Conservation (phyloP, 306 rosid species). For the Alnus glutinosa region DNA sequence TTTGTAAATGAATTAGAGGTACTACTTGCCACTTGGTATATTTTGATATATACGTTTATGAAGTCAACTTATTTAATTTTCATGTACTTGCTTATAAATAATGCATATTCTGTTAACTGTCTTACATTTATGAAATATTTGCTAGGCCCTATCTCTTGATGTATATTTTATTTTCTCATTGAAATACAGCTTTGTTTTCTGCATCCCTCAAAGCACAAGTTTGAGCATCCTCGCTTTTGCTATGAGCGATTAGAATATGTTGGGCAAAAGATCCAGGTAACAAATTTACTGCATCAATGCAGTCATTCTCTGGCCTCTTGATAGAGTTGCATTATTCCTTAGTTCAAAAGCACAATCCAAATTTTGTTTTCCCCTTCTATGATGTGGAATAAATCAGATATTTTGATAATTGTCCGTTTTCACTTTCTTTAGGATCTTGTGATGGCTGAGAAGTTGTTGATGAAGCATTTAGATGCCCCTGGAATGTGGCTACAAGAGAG, state of each 20-base stretch:
- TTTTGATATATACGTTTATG: conserved; percentile 12
- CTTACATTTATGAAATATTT: background rate
- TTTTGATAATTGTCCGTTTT: conserved; percentile 12
- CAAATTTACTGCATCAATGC: conserved; percentile 24
- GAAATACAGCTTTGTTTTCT: conserved; percentile 75
- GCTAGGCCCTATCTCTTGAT: conserved; percentile 20
- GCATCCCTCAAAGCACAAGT: conserved; percentile 93
- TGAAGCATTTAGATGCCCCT: conserved; percentile 98
- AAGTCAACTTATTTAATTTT: conserved; percentile 26
- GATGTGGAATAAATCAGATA: conserved; percentile 7
- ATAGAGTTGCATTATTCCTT: conserved; percentile 6
- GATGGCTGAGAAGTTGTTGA: conserved; percentile 92
- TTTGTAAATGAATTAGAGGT: background rate
- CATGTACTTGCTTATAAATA: conserved; percentile 9
- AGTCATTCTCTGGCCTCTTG: conserved; percentile 13
- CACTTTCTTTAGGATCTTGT: conserved; percentile 67
- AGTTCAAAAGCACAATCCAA: conserved; percentile 2
- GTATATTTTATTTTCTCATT: conserved; percentile 25
- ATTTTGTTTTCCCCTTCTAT: background rate
- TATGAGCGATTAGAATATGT: conserved; percentile 84
- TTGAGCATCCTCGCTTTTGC: conserved; percentile 96
- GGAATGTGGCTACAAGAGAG: conserved; percentile 86
- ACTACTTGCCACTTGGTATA: conserved; percentile 16
- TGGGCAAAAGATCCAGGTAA: conserved; percentile 96
- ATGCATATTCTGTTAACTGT: conserved; percentile 1